phyloP scores from a whole-genome alignment of 2,329 filamentous ascomycete genomes.

The Simplicillium sp. region DNA sequence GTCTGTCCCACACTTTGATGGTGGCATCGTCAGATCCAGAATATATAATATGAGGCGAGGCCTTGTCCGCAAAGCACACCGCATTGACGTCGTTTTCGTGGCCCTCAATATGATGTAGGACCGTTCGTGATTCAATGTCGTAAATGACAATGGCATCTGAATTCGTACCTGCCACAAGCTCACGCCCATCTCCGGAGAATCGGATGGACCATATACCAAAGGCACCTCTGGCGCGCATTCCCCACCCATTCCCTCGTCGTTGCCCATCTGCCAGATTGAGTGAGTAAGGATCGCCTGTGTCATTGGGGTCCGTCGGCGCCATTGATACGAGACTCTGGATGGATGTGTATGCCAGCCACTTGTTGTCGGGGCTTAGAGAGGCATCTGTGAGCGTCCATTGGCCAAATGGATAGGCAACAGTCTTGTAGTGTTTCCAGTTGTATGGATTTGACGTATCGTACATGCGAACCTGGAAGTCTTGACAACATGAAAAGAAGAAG shows the following conservation, averaged over 20 bases:
- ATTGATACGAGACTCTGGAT: slow-evolving; percentile 78
- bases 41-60: slow-evolving; percentile 87
- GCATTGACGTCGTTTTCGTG: slow-evolving; percentile 91
- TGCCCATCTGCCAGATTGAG: slow-evolving; percentile 53
- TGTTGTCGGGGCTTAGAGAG: slow-evolving; percentile 82
- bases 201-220: slow-evolving; percentile 81
- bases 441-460: slow-evolving; percentile 96
- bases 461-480: slow-evolving; percentile 92
- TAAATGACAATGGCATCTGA: slow-evolving; percentile 76
- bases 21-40: slow-evolving; percentile 92
- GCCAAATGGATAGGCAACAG: slow-evolving; percentile 72
- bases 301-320: slow-evolving; percentile 76
- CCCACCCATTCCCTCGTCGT: slow-evolving; percentile 16
- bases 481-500: slow-evolving; percentile 88
- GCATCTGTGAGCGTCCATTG: slow-evolving; percentile 97
- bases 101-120: slow-evolving; percentile 65
- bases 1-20: slow-evolving; percentile 91
- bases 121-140: slow-evolving; percentile 73
- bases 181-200: slow-evolving; percentile 83
- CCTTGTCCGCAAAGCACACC: slow-evolving; percentile 85
- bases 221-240: slow-evolving; percentile 15
- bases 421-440: slow-evolving; percentile 93
- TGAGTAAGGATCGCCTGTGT: slow-evolving; percentile 68
- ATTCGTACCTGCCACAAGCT: slow-evolving; percentile 84
- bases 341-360: slow-evolving; percentile 83